phyloP scores from a whole-genome alignment of 2,329 filamentous ascomycete species.

The Parasarocladium wereldwijsianum region DNA sequence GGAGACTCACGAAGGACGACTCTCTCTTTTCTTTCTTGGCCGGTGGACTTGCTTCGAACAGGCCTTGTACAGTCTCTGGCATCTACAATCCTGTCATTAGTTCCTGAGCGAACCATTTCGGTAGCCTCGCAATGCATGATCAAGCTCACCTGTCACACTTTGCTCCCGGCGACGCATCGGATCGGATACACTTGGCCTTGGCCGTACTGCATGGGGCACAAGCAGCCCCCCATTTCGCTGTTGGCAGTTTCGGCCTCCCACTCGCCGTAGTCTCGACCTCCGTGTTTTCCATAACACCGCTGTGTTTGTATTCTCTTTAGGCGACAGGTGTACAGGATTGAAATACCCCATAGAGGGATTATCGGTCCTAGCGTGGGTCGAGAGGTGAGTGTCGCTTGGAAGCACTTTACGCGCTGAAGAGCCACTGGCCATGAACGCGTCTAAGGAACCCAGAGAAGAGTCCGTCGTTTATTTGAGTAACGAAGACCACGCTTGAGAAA shows the following conservation, averaged over 20 bases:
- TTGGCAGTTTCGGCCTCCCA: slow-evolving; percentile 16
- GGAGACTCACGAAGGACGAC: slow-evolving; percentile 31
- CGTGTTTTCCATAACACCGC: too few species aligned
- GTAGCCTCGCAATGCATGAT: background rate
- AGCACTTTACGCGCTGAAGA: too few species aligned
- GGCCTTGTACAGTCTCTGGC: slow-evolving; percentile 31
- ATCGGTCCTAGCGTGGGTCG: too few species aligned
- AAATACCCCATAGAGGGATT: too few species aligned
- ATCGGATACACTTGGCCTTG: slow-evolving; percentile 35
- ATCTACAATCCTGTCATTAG: slow-evolving; percentile 16
- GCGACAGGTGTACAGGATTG: too few species aligned
- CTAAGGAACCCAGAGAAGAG: too few species aligned
- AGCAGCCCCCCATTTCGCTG: slow-evolving; percentile 33
- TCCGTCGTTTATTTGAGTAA: too few species aligned
- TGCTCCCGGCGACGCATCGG: slow-evolving; percentile 17
- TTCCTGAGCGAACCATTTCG: background rate
- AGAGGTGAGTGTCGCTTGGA: too few species aligned
- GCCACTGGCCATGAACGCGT: too few species aligned
- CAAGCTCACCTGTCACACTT: slow-evolving; percentile 30
- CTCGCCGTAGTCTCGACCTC: background rate
- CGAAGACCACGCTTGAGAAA: too few species aligned
- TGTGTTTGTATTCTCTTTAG: too few species aligned
- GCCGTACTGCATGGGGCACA: slow-evolving; percentile 32
- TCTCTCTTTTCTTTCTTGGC: slow-evolving; percentile 34
- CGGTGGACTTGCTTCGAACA: slow-evolving; percentile 31